Percentiles rank a stretch among this genome's conserved stretches.
phyloP scores from a whole-genome alignment of 2,329 filamentous ascomycete species.

The Scedosporium aurantiacum region DNA sequence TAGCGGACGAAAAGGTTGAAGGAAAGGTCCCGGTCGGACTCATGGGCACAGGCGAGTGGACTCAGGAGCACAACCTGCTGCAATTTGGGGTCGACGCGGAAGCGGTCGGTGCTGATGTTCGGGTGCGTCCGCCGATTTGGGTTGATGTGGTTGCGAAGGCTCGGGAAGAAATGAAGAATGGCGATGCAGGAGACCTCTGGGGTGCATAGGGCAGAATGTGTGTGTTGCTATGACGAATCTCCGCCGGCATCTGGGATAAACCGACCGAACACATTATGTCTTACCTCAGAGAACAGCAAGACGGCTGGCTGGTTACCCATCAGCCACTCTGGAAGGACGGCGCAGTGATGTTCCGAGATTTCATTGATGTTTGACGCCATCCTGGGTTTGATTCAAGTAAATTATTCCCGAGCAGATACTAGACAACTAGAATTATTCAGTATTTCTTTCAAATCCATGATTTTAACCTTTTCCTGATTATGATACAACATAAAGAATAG shows the following conservation, averaged over 20 bases:
- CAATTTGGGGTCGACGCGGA: conserved; percentile 37
- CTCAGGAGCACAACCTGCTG: conserved; percentile 35
- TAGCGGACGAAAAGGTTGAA: conserved; percentile 20
- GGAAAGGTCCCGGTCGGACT: conserved; percentile 40
- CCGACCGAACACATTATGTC: too few species aligned
- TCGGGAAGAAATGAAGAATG: conserved; percentile 12
- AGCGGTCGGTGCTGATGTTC: conserved; percentile 22
- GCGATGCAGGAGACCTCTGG: not conserved
- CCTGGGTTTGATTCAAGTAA: not conserved
- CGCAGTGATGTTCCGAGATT: too few species aligned
- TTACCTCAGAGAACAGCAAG: not conserved
- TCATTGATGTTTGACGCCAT: not conserved
- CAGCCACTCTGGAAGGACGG: too few species aligned
- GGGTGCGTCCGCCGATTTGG: conserved; percentile 27
- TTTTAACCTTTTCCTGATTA: not conserved
- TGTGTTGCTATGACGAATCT: conserved; percentile 15
- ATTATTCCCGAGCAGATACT: not conserved
- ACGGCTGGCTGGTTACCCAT: too few species aligned
- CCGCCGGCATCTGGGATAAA: conserved; percentile 19
- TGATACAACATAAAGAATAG: too few species aligned
- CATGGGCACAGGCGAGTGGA: conserved; percentile 47
- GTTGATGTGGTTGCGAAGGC: conserved; percentile 31
- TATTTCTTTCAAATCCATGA: not conserved
- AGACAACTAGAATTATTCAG: not conserved
- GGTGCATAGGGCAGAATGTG: not conserved